These are phyloP conservation scores for Euphorbia tirucalli DNA, from an alignment of 345 rosid species.

Conservation along the genomic window DNA sequence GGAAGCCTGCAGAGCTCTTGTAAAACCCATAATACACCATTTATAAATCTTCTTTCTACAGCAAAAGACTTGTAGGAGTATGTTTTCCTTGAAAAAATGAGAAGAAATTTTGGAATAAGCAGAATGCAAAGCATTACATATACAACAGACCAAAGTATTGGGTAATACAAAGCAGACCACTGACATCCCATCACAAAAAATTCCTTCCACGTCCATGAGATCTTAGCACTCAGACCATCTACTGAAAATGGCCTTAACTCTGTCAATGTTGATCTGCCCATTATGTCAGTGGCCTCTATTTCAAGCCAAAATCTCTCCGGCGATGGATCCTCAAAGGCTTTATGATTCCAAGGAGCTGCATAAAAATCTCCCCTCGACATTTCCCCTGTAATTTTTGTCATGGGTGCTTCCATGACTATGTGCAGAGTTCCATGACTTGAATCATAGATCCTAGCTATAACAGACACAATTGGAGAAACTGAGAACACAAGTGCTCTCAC, in stretches of 20 bases:
- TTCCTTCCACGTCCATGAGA: conserved; percentile 95
- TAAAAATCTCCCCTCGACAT: conserved; percentile 63
- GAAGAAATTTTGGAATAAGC: conserved; percentile 55
- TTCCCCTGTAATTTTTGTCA: conserved; percentile 51
- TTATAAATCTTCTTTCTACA: conserved; percentile 44
- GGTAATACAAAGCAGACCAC: conserved; percentile 72
- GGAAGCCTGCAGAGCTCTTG: conserved; percentile 70
- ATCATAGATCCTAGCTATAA: conserved; percentile 79
- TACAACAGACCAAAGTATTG: conserved; percentile 57
- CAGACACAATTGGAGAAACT: conserved; percentile 50
- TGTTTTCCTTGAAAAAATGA: conserved; percentile 47
- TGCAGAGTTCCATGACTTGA: conserved; percentile 49
- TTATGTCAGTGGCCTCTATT: conserved; percentile 61
- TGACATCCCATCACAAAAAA: conserved; percentile 83
- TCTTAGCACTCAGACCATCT: conserved; percentile 54
- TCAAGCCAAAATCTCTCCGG: conserved; percentile 89
- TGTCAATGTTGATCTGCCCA: conserved; percentile 51
- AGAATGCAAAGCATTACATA: conserved; percentile 44
- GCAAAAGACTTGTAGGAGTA: conserved; percentile 50
- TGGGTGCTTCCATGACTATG: conserved; percentile 64
- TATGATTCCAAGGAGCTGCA: conserved; percentile 80
- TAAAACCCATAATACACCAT: conserved; percentile 53
- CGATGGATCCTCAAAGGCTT: conserved; percentile 83
- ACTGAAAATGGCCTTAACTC: conserved; percentile 79
- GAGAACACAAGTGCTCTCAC: conserved; percentile 86